Evolutionary conservation across 345 rosid genomes (phyloP).

Genomic region (Microthlaspi erraticum): DNA sequence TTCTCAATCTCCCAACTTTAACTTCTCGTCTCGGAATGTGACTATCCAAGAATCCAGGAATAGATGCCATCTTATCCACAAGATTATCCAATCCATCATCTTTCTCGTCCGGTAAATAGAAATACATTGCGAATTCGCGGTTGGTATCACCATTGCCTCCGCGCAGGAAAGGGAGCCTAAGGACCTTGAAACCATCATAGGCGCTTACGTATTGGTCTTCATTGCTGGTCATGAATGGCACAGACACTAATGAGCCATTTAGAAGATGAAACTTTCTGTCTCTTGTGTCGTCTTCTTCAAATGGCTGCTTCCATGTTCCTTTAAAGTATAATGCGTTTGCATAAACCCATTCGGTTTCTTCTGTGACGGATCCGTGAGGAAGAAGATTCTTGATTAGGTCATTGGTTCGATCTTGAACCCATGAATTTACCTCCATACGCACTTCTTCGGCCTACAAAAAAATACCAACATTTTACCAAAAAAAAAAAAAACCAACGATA

Average conservation of each 20-base stretch:
- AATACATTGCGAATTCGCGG: slow-evolving; percentile 16
- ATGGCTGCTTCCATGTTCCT: background rate
- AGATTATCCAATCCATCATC: slow-evolving; percentile 15
- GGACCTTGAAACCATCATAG: slow-evolving; percentile 33
- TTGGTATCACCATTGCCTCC: background rate
- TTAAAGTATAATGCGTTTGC: slow-evolving; percentile 22
- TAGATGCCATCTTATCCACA: background rate
- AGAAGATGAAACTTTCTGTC: slow-evolving; percentile 13
- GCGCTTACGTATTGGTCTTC: background rate
- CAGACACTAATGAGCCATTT: slow-evolving; percentile 17
- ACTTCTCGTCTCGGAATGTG: slow-evolving; percentile 3
- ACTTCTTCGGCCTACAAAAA: slow-evolving; percentile 1
- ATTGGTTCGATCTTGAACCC: background rate
- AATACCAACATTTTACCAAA: no score
- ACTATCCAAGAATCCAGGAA: slow-evolving; percentile 27
- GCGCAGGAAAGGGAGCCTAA: slow-evolving; percentile 10
- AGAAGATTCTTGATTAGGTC: background rate
- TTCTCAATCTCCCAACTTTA: background rate
- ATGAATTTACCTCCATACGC: background rate
- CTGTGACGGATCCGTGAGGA: background rate
- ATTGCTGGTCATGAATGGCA: slow-evolving; percentile 19
- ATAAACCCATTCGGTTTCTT: background rate
- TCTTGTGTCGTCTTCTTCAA: background rate
- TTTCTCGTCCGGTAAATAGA: slow-evolving; percentile 17
- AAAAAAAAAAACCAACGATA: no score